Evolutionary conservation across 495 filamentous ascomycete species (phyloP), one percentile per base, ranked within the genome.

Genomic region (Thermothielavioides terrestris): DNA sequence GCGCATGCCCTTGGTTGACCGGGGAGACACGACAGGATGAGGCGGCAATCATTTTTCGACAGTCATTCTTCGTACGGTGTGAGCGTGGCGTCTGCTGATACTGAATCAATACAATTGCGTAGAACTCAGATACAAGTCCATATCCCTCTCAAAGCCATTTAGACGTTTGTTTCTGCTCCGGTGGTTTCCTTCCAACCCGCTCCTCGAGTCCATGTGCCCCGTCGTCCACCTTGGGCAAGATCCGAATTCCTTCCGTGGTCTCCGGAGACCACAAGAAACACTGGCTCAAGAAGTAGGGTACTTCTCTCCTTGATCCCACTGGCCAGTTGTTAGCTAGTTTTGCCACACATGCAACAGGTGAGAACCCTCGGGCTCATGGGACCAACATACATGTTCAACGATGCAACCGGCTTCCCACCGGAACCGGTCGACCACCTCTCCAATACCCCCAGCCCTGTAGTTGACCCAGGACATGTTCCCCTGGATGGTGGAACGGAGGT

Each of bases 351-450:
- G 4, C 3, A 35, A 27, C 17, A 26, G 39, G 36, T 14, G n/a
- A 12, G 17, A 14, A 30, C 22, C 12, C 8, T 47, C 32, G 10
- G 28, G 3, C 3, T 8, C 3, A 5, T 28, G 6, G 5, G 15
- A 1, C 18, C 14, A 10, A 67, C 67, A 28, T 55, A 70, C 67
- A 54, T 70, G 68, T 40, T 70, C 66, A 37, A 53, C 64, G 48
- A 70, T 70, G 46, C 68, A 70, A 2, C 66, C 66, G 22, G 47
- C 59, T 14, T 68, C 68, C 68, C 66, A 70, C 6, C 66, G 49
- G 46, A 55, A 70, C 38, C 64, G 50, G 54, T 70, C 68, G 4
- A 70, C 68, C n/a, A 67, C 54, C 31, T 54, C 54, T 2, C 66
- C 62, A n/a, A 67, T 47, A 1, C 30, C 27, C 2, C 40, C 30